Evolutionary conservation across 768 basidiomycete species (phyloP), one percentile per base, ranked within the genome.

Genomic region (Rhizopogon sp.): DNA sequence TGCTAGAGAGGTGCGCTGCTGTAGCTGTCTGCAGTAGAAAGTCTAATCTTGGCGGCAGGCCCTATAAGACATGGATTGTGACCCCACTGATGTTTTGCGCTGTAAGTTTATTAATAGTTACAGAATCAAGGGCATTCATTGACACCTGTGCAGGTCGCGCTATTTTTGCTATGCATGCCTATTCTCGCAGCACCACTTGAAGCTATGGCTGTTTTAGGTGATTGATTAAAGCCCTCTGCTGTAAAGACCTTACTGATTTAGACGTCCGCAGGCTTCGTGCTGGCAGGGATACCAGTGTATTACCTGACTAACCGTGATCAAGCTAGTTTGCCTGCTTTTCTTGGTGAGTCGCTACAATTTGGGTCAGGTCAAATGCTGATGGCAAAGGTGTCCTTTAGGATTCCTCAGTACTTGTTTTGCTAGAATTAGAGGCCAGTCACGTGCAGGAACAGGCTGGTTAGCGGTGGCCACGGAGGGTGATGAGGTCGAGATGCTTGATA

Each of bases 131-230:
- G 29, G 10, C 10, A 35, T 29, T 20, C 1, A 5, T 40, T 60
- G n/a, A 29, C 35, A 35, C 40, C 28, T 35, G 51, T 33, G 10
- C 55, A 91, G 89, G 88, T 94, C 10, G 92, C 93, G 3, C 73
- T 93, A 50, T 95, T 95, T 72, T 76, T 98, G 51, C 75, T 99
- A 9, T 88, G 87, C 63, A 96, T 99, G 92, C 94, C 95, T 2
- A 78, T 96, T 50, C 87, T 95, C 54, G 96, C 96, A 3, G 94
- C 95, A 20, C 96, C 96, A 6, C 73, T 86, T 13, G 88, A 96
- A 67, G 93, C 95, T 0, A 68, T 90, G 6, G 85, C 93, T 7
- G 95, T 93, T 6, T 76, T 97, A 54, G 87, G 93, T 94, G 61
- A 55, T 81, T 73, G 20, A 1, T 13, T 10, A 11, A 10, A 25